phyloP scores from a whole-genome alignment of 495 filamentous ascomycete genomes.

The Extremus antarcticus region DNA sequence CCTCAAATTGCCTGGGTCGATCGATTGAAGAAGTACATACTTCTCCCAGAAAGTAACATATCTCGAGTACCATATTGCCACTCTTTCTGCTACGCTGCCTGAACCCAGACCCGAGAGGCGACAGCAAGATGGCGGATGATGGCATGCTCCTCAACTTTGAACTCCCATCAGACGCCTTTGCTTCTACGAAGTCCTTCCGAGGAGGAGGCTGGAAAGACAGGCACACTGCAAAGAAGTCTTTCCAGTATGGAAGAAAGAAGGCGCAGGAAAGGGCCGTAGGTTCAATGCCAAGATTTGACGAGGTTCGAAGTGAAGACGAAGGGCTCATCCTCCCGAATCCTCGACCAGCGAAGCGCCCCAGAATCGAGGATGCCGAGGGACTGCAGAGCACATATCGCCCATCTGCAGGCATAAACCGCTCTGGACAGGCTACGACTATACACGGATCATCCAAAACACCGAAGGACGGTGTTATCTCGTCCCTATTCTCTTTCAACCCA shows the following conservation, averaged over 20 bases:
- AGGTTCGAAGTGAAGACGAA: conserved; percentile 15
- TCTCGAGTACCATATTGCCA: too few species aligned
- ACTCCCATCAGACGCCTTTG: conserved; percentile 47
- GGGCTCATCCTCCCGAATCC: conserved; percentile 5
- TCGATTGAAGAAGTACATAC: too few species aligned
- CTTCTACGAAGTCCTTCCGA: conserved; percentile 58
- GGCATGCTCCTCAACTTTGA: conserved; percentile 85
- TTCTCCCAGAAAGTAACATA: too few species aligned
- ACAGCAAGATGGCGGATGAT: conserved; percentile 69
- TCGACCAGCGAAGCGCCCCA: conserved; percentile 13
- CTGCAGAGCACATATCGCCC: conserved; percentile 5
- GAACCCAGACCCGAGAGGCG: too few species aligned
- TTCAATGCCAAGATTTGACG: conserved; percentile 9
- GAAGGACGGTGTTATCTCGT: conserved; percentile 58
- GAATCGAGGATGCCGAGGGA: conserved; percentile 10
- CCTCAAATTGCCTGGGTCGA: too few species aligned
- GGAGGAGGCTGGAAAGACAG: conserved; percentile 89
- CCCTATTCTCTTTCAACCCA: conserved; percentile 84
- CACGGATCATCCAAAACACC: neutral
- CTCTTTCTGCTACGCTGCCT: too few species aligned
- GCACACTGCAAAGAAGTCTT: conserved; percentile 63
- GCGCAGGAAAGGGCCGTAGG: conserved; percentile 11
- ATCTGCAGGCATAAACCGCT: neutral
- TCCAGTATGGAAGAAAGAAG: conserved; percentile 39
- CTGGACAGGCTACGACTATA: conserved; percentile 6